Conservation (phyloP, 2,329 filamentous ascomycete genomes). For the Amesomyces nigricolor region DNA sequence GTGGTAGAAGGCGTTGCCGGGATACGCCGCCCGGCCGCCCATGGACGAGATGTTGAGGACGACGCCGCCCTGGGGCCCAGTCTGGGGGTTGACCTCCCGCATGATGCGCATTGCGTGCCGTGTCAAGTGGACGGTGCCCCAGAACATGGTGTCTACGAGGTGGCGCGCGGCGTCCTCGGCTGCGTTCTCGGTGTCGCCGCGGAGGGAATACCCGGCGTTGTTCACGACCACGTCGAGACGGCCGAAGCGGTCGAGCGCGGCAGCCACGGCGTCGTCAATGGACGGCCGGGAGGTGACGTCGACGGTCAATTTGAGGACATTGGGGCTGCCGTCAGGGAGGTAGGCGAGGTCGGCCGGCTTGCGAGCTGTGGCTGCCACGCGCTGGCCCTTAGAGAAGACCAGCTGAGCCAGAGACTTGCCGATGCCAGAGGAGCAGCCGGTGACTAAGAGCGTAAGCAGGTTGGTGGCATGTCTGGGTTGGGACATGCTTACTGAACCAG, state of each 20-base stretch:
- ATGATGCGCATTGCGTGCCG: slow-evolving; percentile 5
- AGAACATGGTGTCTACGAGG: slow-evolving; percentile 6
- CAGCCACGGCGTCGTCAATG: neutral
- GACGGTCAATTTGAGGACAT: neutral
- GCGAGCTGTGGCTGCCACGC: neutral
- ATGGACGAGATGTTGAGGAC: slow-evolving; percentile 53
- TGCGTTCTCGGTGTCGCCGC: slow-evolving; percentile 6
- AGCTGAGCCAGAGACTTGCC: neutral
- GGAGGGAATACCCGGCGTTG: slow-evolving; percentile 4
- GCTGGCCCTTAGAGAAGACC: neutral
- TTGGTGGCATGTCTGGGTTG: neutral
- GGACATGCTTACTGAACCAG: neutral
- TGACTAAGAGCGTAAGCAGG: neutral
- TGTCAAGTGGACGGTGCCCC: slow-evolving; percentile 2
- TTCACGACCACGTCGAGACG: slow-evolving; percentile 6
- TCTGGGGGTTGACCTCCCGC: slow-evolving; percentile 7
- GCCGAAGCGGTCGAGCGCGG: neutral
- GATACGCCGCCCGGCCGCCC: slow-evolving; percentile 37
- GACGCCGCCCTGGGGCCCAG: slow-evolving; percentile 40
- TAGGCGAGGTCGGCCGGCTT: neutral
- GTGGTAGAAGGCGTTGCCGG: slow-evolving; percentile 36
- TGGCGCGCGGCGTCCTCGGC: neutral
- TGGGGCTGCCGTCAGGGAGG: neutral
- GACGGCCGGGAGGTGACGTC: neutral
- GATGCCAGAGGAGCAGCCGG: slow-evolving; percentile 7